phyloP scores from a whole-genome alignment of 768 basidiomycete genomes.

The Scleroderma citrinum region DNA sequence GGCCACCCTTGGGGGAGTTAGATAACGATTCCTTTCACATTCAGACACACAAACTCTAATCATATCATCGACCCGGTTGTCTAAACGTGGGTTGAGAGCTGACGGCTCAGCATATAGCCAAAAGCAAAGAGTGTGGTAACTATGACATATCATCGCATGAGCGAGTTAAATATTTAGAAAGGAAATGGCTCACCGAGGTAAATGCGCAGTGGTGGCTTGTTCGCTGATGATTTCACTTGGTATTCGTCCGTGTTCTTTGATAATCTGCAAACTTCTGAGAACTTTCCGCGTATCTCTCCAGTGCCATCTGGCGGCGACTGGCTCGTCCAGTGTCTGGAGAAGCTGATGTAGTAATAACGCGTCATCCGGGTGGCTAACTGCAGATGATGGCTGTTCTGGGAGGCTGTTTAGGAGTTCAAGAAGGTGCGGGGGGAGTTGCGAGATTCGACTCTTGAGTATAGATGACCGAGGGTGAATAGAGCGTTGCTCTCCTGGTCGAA shows the following conservation, averaged over 20 bases:
- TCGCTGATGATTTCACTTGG: constrained; percentile 65
- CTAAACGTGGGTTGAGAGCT: constrained; percentile 59
- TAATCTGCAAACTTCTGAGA: constrained; percentile 67
- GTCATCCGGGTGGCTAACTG: constrained; percentile 45
- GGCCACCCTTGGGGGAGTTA: constrained; percentile 50
- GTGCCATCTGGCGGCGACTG: constrained; percentile 83
- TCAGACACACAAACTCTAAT: constrained; percentile 48
- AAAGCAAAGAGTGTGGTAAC: constrained; percentile 81
- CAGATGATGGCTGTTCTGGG: constrained; percentile 54
- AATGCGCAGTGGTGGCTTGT: constrained; percentile 41
- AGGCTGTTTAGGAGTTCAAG: constrained; percentile 47
- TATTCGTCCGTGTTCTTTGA: constrained; percentile 59
- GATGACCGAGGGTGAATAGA: constrained; percentile 23
- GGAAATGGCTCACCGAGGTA: constrained; percentile 44
- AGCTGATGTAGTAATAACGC: constrained; percentile 65
- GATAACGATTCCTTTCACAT: not conserved
- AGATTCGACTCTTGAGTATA: constrained; percentile 37
- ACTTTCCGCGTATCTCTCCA: constrained; percentile 95
- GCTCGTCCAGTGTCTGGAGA: constrained; percentile 62
- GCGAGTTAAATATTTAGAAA: not conserved
- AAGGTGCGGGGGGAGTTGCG: constrained; percentile 42
- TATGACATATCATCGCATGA: constrained; percentile 22
- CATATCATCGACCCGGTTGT: constrained; percentile 85
- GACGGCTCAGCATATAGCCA: constrained; percentile 82
- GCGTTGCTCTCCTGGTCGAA: constrained; percentile 2